phyloP scores from a whole-genome alignment of 495 filamentous ascomycete genomes.

The Melanomma pulvis-pyrius region DNA sequence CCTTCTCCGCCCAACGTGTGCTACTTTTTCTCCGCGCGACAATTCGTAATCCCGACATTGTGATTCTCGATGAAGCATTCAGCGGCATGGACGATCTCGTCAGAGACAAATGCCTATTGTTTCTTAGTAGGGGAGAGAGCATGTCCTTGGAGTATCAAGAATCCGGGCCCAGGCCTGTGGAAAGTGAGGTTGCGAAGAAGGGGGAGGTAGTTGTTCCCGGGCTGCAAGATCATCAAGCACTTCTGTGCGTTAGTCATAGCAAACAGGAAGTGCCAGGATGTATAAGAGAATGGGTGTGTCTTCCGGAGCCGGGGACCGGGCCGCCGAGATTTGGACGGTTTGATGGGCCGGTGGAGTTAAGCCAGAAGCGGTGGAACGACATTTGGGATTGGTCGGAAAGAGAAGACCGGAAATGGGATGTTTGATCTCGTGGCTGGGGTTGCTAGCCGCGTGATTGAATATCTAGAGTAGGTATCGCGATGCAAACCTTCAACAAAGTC shows the following conservation, averaged over 20 bases:
- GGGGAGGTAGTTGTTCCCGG: conserved; percentile 54
- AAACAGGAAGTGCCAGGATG: conserved; percentile 83
- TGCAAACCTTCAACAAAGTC: no score
- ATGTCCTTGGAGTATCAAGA: conserved; percentile 29
- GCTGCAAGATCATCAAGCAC: conserved; percentile 68
- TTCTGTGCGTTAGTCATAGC: conserved; percentile 88
- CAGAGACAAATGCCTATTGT: conserved; percentile 80
- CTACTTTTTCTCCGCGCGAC: conserved; percentile 83
- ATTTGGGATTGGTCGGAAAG: conserved; percentile 55
- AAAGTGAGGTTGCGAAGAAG: conserved; percentile 47
- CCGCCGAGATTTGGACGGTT: conserved; percentile 62
- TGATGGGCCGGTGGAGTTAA: conserved; percentile 57
- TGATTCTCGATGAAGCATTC: conserved; percentile 92
- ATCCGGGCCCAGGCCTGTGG: conserved; percentile 41
- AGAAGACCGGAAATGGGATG: background rate
- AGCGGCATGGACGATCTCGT: conserved; percentile 82
- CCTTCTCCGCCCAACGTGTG: conserved; percentile 78
- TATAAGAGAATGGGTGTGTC: conserved; percentile 76
- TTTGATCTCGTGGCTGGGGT: background rate
- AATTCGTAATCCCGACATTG: conserved; percentile 78
- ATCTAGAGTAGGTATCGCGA: no score
- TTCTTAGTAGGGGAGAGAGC: conserved; percentile 56
- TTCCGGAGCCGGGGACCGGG: conserved; percentile 66
- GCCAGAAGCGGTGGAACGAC: conserved; percentile 58
- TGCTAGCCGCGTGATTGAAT: no score